Evolutionary conservation across 2,329 filamentous ascomycete genomes (phyloP), one percentile per base, ranked within the genome.

Genomic region (Zymoseptoria ardabiliae): DNA sequence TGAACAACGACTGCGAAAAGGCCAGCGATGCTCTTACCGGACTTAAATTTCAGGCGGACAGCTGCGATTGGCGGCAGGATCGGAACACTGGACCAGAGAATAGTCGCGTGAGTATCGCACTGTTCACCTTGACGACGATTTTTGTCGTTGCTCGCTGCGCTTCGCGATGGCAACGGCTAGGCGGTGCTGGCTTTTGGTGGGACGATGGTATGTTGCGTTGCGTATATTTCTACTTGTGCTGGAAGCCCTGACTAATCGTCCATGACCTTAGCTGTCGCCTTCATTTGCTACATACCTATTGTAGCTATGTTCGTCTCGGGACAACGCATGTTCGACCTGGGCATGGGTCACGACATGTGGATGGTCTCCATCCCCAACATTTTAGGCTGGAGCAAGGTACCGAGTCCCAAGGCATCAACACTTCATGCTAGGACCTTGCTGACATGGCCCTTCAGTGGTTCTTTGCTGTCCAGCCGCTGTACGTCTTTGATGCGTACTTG

Each of bases 391-490:
- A 53, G 52, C n/a, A 54, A 55, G 53, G 57, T 54, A 20, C 25
- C 25, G 17, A 55, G 51, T 51, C 25, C 25, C 13, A n/a, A 30
- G 4, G 13, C 17, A 45, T 45, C 4, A n/a, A 45, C 13, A 17
- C 35, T 45, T 45, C 5, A n/a, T 45, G 13, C 35, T 7, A 17
- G 11, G 11, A 17, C 35, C 35, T 17, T 45, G 7, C 35, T 45
- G 10, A 45, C 35, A 17, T 45, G 6, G 6, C 11, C 35, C 25
- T 50, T 11, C 21, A 62, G 62, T 64, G 62, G 60, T 58, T 58
- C 53, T 64, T 56, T 30, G 51, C 54, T 11, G 56, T 49, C n/a
- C 57, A 62, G n/a, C 60, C 60, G n/a, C 28, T 64, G 6, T 64
- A 64, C 56, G 41, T 60, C 22, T 51, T 58, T 20, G 54, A 56